Percentiles rank a stretch among this genome's conserved stretches.
Evolutionary conservation across 2,329 filamentous ascomycete species (phyloP).

Genomic region (Madurella mycetomatis): DNA sequence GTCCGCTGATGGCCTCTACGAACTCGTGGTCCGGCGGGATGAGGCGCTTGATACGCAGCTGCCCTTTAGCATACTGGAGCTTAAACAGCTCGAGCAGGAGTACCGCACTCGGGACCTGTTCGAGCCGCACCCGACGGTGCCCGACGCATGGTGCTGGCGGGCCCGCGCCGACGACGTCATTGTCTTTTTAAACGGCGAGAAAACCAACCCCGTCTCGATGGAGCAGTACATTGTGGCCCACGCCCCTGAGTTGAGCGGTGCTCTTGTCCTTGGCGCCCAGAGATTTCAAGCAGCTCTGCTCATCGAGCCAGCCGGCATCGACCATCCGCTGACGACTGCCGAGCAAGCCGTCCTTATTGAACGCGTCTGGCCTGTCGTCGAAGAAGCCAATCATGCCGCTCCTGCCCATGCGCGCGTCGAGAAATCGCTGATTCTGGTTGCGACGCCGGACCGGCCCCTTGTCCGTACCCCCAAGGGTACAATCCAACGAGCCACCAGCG

Average conservation of each 20-base stretch:
- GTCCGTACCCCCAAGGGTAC: conserved; percentile 10
- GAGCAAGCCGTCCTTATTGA: conserved; percentile 4
- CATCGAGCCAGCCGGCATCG: conserved; percentile 6
- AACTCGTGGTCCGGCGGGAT: conserved; percentile 25
- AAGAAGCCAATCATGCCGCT: conserved; percentile 10
- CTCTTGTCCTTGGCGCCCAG: conserved; percentile 9
- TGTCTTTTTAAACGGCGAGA: conserved; percentile 26
- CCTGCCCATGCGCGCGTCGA: conserved; percentile 9
- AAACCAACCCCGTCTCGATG: conserved; percentile 29
- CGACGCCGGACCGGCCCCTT: conserved; percentile 11
- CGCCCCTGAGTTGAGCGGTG: conserved; percentile 1
- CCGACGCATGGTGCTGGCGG: conserved; percentile 28
- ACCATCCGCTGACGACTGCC: not conserved
- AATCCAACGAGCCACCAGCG: conserved; percentile 6
- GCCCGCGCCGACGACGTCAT: conserved; percentile 27
- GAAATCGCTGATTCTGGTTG: conserved; percentile 6
- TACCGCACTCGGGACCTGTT: conserved; percentile 11
- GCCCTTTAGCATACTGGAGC: not conserved
- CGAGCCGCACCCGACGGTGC: conserved; percentile 21
- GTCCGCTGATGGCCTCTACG: conserved; percentile 19
- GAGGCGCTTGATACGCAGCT: conserved; percentile 1
- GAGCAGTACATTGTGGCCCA: conserved; percentile 19
- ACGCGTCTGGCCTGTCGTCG: conserved; percentile 13
- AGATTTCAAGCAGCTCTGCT: conserved; percentile 12
- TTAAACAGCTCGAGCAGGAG: not conserved